phyloP scores from a whole-genome alignment of 805 yeast species.

The Ogataea populi-albae region DNA sequence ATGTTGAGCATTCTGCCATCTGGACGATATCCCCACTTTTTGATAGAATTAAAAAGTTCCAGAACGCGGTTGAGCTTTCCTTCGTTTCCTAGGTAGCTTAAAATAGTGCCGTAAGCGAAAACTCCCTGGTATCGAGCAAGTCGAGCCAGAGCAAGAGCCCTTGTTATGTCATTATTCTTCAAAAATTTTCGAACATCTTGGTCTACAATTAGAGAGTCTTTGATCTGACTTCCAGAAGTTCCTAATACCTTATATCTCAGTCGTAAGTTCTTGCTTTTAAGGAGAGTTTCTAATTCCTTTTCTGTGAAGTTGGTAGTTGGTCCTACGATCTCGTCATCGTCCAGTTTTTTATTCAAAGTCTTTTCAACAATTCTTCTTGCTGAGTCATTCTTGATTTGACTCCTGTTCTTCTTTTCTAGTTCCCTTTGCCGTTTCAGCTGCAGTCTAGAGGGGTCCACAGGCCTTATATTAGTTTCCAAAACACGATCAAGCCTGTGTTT shows the following conservation, averaged over 20 bases:
- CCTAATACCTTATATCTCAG: constrained; percentile 57
- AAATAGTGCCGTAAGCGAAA: constrained; percentile 62
- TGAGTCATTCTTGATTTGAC: constrained; percentile 26
- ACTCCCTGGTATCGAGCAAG: constrained; percentile 40
- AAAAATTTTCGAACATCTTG: constrained; percentile 53
- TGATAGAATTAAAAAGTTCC: constrained; percentile 50
- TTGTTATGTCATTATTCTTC: constrained; percentile 43
- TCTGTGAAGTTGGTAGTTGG: constrained; percentile 26
- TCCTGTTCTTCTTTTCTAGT: constrained; percentile 19
- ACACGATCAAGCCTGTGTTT: constrained; percentile 17
- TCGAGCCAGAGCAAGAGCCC: constrained; percentile 41
- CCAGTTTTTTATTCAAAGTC: constrained; percentile 19
- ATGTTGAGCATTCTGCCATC: constrained; percentile 49
- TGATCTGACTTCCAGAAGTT: constrained; percentile 51
- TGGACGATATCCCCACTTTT: constrained; percentile 57
- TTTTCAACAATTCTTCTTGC: constrained; percentile 26
- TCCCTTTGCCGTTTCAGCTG: constrained; percentile 7
- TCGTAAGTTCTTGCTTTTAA: constrained; percentile 35
- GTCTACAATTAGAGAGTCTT: constrained; percentile 56
- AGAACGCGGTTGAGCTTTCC: constrained; percentile 48
- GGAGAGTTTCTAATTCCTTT: constrained; percentile 25
- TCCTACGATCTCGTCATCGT: constrained; percentile 18
- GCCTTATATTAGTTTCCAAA: constrained; percentile 8
- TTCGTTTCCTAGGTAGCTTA: constrained; percentile 45
- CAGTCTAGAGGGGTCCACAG: constrained; percentile 8